phyloP scores from a whole-genome alignment of 176 grass and related monocot genomes.

The Musa troglodytarum region DNA sequence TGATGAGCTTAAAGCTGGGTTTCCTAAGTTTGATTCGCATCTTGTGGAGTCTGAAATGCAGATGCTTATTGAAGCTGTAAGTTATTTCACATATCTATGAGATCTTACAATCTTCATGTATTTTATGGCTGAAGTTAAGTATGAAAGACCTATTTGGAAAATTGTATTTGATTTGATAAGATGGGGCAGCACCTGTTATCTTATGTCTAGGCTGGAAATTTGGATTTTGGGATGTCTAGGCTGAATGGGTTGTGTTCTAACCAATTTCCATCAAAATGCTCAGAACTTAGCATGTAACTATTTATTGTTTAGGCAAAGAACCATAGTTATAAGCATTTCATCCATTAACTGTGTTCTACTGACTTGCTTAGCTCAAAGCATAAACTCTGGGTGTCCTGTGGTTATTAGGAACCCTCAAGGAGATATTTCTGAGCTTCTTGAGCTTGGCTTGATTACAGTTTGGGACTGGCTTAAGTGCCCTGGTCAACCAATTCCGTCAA shows the following conservation, averaged over 20 bases:
- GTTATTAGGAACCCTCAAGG: too few species aligned
- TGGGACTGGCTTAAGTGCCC: neutral
- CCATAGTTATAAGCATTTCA: too few species aligned
- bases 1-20: constrained; percentile 71
- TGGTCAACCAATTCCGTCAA: neutral
- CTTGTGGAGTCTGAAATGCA: constrained; percentile 79
- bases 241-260: too few species aligned
- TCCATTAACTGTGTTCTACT: neutral
- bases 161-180: neutral
- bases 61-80: constrained; percentile 97
- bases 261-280: too few species aligned
- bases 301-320: too few species aligned
- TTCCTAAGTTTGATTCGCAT: constrained; percentile 90
- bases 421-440: neutral
- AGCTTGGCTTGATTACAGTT: neutral
- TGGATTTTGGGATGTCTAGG: too few species aligned
- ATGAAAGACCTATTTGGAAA: neutral
- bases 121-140: neutral
- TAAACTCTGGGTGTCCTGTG: too few species aligned
- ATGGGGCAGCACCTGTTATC: neutral
- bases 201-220: too few species aligned
- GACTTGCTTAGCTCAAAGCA: neutral
- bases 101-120: neutral
- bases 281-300: too few species aligned
- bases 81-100: constrained; percentile 22